Conservation (phyloP, 495 filamentous ascomycete genomes). For the Aspergillus biplanus region DNA sequence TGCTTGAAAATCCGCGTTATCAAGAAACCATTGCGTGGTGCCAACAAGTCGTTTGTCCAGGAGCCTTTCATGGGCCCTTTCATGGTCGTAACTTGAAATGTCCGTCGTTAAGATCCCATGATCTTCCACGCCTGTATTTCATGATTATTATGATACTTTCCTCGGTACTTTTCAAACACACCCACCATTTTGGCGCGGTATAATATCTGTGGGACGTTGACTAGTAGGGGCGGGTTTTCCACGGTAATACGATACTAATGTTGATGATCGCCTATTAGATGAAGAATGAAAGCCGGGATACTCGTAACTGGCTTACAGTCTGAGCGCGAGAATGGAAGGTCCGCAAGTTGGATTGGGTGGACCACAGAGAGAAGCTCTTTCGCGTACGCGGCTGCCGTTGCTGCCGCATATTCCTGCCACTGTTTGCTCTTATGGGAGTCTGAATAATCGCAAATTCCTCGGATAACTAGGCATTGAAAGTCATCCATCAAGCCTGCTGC, state of each 20-base stretch:
- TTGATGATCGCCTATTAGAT: too few relatives aligned
- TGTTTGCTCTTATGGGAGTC: constrained; percentile 43
- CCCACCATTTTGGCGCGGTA: too few relatives aligned
- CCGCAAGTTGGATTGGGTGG: too few relatives aligned
- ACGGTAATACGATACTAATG: too few relatives aligned
- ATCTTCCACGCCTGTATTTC: constrained; percentile 33
- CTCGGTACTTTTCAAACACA: too few relatives aligned
- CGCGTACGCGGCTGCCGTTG: too few relatives aligned
- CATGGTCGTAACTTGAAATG: constrained; percentile 32
- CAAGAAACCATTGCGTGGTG: constrained; percentile 47
- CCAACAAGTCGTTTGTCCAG: constrained; percentile 22
- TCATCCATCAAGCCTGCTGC: constrained; percentile 44
- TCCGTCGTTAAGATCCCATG: constrained; percentile 1
- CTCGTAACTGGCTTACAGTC: too few relatives aligned
- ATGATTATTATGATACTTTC: too few relatives aligned
- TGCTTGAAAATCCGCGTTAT: constrained; percentile 37
- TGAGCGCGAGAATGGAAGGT: too few relatives aligned
- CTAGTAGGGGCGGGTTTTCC: too few relatives aligned
- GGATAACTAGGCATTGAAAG: constrained; percentile 36
- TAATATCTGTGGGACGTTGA: too few relatives aligned
- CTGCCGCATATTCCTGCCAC: constrained; percentile 28
- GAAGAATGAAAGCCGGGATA: too few relatives aligned
- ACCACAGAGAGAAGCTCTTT: constrained; percentile 20
- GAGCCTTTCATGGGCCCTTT: constrained; percentile 25
- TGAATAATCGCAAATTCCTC: constrained; percentile 42